Evolutionary conservation across 192 early-diverging fungal genomes (phyloP), one percentile per base, ranked within the genome.

Genomic region (Gigaspora rosea): DNA sequence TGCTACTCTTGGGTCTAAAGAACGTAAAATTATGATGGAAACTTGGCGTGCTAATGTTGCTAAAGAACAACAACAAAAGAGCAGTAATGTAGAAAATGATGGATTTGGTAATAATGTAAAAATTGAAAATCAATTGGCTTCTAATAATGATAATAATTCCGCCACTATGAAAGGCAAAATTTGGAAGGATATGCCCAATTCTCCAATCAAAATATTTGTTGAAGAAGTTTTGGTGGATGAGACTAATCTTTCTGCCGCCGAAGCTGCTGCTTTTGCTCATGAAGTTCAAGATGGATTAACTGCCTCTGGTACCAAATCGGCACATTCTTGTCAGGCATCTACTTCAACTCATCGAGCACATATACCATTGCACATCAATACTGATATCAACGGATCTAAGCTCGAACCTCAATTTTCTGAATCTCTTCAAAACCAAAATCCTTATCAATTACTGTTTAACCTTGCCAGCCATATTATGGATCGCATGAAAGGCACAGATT

Each of bases 401-500:
- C 7, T 3, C 27, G n/a, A 36, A 20, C 47, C 20, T 63, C 20
- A 46, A 1, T 4, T 32, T 41, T 32, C 65, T 35, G 63, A 66
- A 67, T 76, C 64, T 47, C 64, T 49, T 16, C 50, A 57, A 57
- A 63, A 82, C 35, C 76, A 82, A 20, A 85, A 78, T 41, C 86
- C 88, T 8, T 89, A 86, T 52, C 70, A 83, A 49, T 20, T 77
- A 20, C 77, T 89, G 15, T 80, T 85, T 18, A 80, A 81, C 0
- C 65, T 84, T 4, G 81, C 78, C 0, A 70, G 70, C 11, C 73
- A 82, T 27, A 68, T 87, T 27, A 57, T 87, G 41, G 83, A 88
- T 76, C 78, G 85, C 3, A 63, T 90, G 16, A 75, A 81, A n/a
- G 81, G 80, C 1, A 88, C 88, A 0, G 88, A 90, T 32, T 86